Evolutionary conservation across 2,329 filamentous ascomycete species (phyloP), one percentile per base, ranked within the genome.

Genomic region (Xylariaceae sp.): DNA sequence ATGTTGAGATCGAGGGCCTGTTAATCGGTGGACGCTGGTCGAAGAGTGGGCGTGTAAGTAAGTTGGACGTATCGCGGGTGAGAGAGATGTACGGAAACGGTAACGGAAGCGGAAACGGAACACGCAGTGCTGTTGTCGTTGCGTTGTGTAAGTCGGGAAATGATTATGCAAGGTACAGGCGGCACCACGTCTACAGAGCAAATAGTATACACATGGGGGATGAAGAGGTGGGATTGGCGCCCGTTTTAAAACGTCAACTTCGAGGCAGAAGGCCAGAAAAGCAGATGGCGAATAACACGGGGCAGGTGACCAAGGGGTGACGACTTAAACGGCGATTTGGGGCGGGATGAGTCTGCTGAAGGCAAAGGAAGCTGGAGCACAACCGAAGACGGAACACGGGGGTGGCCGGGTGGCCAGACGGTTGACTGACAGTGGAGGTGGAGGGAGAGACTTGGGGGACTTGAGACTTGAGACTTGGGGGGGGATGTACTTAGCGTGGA

Each of bases 81-180:
- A 47, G 18, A 30, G 37, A 49, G 53, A 30, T 30, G 23, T 30
- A 30, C 23, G 23, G 23, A 30, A 30, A 30, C 23, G 23, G 23
- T 30, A 30, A 30, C 23, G 23, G 23, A 30, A 30, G 23, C 23
- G 23, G 23, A 30, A 30, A 30, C 23, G 23, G 23, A 30, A 30
- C 4, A 30, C 23, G 23, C 23, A 30, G 34, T 39, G 51, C 13
- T 23, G 47, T 30, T 30, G 23, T 30, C 23, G 23, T 30, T 30
- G 23, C 23, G 34, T 44, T 23, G 57, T 55, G 49, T 56, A 57
- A 57, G 59, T 57, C 56, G 55, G 47, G 44, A 51, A 44, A n/a
- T 52, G 61, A 64, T 71, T 69, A 72, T 73, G 71, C 71, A 73
- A 73, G 71, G 70, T 72, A 72, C 69, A 55, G 59, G 56, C 64